Conservation (phyloP, 176 grass and related monocot genomes). For the Lolium multiflorum region DNA sequence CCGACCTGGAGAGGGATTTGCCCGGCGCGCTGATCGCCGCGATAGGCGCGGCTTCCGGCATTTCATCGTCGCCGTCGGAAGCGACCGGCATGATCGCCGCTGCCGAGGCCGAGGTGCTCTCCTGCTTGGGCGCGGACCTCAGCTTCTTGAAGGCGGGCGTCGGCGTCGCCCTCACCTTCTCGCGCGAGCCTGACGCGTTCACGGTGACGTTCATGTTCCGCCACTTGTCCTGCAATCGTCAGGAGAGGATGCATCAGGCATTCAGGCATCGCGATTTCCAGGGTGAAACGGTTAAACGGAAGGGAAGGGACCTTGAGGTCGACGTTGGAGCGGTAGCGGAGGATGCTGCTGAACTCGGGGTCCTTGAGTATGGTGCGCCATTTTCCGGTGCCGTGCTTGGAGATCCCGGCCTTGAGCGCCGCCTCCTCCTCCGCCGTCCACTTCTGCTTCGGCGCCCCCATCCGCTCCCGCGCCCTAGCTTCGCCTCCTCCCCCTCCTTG, state of each 20-base stretch:
- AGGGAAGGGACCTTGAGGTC: constrained; percentile 76
- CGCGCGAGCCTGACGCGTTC: constrained; percentile 64
- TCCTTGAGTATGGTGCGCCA: constrained; percentile 91
- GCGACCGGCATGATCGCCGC: constrained; percentile 26
- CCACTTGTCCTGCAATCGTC: constrained; percentile 87
- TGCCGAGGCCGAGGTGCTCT: constrained; percentile 19
- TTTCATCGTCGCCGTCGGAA: constrained; percentile 62
- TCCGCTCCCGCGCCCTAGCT: constrained; percentile 23
- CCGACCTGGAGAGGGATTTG: constrained; percentile 68
- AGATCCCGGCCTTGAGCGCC: constrained; percentile 86
- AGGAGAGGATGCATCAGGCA: neutral
- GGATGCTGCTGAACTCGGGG: constrained; percentile 64
- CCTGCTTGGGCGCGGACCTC: constrained; percentile 49
- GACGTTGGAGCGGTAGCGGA: constrained; percentile 76
- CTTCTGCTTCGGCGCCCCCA: constrained; percentile 95
- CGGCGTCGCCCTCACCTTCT: constrained; percentile 45
- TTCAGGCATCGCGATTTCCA: neutral
- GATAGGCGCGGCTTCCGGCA: constrained; percentile 48
- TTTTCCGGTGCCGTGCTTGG: constrained; percentile 81
- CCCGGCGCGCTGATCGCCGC: constrained; percentile 25
- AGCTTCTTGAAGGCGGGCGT: constrained; percentile 45
- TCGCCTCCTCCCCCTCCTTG: too few relatives aligned
- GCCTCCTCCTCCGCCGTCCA: constrained; percentile 93
- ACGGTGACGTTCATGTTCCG: constrained; percentile 87
- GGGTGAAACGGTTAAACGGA: neutral